Base-by-base conservation (phyloP, 495 filamentous ascomycete genomes). In the Annulohypoxylon bovei region DNA sequence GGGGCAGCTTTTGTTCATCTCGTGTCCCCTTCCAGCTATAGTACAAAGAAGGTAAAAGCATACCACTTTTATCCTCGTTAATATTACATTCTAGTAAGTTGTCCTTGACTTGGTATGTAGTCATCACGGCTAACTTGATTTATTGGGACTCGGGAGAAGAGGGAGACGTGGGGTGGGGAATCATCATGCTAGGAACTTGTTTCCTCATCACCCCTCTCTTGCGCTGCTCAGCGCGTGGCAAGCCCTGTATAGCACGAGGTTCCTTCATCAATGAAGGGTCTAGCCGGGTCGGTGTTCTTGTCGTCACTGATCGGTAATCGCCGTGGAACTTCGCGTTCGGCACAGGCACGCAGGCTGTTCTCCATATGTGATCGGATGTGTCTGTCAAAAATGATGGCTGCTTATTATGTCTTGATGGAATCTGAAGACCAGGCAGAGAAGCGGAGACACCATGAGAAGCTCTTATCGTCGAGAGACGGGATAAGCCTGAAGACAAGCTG, bases 321-420 rank as follows among this genome's bases (percentile, higher is more conserved):
- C 88, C 90, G 11, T 89, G 88, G 58, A 95, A 88, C 70, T 90
- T 89, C 59, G 88, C 87, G 64, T 82, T 90, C 6, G 93, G 89
- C 16, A 90, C 88, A 52, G 90, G 92, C 11, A 96, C 93, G 54
- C 90, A 89, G 6, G 95, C 92, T 8, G 92, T 94, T 50, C 93
- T 87, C 95, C 95, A 99, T 32, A 97, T 86, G 76, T 99, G 95
- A 74, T 98, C 94, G 9, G 90, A 89, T 5, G 89, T 93, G 73
- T 98, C 93, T 32, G 88, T 88, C 20, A 99, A 83, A 78, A 95
- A 98, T 65, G 88, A 86, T 11, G 91, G 88, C 22, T 72, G 77
- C 76, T 83, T 87, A 50, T 71, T 56, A 23, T 71, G 68, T 62
- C 72, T 78, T 46, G 76, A 71, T 53, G 79, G 78, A 65, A 77